Evolutionary conservation across 108 stramenopile genomes (phyloP).

Genomic region (Skeletonema costatum): DNA sequence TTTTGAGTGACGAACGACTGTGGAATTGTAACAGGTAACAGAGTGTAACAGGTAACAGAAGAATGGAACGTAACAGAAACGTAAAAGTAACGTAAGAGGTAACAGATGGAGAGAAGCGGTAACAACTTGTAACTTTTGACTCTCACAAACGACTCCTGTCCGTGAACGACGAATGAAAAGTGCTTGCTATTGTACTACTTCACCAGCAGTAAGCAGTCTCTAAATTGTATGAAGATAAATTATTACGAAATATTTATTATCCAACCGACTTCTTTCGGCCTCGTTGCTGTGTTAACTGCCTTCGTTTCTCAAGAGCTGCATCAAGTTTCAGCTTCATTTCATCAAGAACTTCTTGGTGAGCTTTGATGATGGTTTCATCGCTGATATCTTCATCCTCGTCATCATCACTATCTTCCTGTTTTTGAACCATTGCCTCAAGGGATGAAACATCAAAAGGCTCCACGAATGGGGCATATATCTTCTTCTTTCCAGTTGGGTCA

Average conservation of each 20-base stretch:
- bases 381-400: conserved; percentile 74
- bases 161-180: too few species aligned
- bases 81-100: too few species aligned
- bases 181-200: too few species aligned
- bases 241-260: conserved; percentile 5
- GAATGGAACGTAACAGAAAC: too few species aligned
- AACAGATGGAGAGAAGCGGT: too few species aligned
- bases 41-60: too few species aligned
- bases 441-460: conserved; percentile 38
- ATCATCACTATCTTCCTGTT: conserved; percentile 30
- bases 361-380: conserved; percentile 70
- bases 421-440: neutral
- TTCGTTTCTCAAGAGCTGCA: conserved; percentile 34
- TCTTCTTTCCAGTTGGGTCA: conserved; percentile 34
- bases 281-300: conserved; percentile 30
- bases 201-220: too few species aligned
- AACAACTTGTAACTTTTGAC: too few species aligned
- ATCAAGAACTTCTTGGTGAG: conserved; percentile 75
- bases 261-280: conserved; percentile 27
- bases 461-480: conserved; percentile 80
- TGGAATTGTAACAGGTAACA: too few species aligned
- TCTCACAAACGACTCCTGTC: too few species aligned
- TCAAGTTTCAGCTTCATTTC: conserved; percentile 79
- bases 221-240: neutral
- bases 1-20: too few species aligned